Evolutionary conservation across 192 early-diverging fungal genomes (phyloP).

Genomic region (Coemansia sp.): DNA sequence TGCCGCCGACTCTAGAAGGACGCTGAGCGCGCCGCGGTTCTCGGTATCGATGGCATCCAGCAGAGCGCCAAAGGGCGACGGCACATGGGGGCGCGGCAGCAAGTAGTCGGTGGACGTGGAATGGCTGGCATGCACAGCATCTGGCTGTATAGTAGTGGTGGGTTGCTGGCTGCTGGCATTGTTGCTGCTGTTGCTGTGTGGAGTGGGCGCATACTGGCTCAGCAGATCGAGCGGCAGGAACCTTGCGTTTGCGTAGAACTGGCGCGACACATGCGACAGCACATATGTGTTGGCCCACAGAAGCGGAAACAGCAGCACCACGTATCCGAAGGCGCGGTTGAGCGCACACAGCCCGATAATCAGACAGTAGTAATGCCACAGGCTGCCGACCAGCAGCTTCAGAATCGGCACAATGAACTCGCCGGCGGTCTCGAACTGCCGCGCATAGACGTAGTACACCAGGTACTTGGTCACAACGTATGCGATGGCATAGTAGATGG

Average conservation of each 20-base stretch:
- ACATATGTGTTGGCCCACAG: constrained; percentile 47
- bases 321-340: constrained; percentile 40
- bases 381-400: constrained; percentile 41
- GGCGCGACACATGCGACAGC: constrained; percentile 33
- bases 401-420: constrained; percentile 51
- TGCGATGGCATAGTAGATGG: constrained; percentile 63
- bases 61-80: constrained; percentile 25
- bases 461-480: constrained; percentile 75
- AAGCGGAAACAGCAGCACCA: constrained; percentile 43
- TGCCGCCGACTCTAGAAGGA: constrained; percentile 10
- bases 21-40: constrained; percentile 11
- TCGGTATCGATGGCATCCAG: constrained; percentile 28
- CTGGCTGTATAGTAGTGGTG: neutral
- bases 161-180: no score
- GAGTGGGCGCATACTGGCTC: neutral
- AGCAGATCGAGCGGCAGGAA: constrained; percentile 43
- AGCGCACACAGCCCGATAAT: constrained; percentile 52
- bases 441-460: constrained; percentile 72
- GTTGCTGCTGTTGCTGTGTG: no score
- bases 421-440: constrained; percentile 70
- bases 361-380: constrained; percentile 53
- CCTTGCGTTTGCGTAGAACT: constrained; percentile 44
- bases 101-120: constrained; percentile 47
- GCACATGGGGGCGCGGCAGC: constrained; percentile 29
- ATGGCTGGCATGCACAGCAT: constrained; percentile 23